phyloP scores from a whole-genome alignment of 768 basidiomycete species.

The Lactarius hengduanensis region DNA sequence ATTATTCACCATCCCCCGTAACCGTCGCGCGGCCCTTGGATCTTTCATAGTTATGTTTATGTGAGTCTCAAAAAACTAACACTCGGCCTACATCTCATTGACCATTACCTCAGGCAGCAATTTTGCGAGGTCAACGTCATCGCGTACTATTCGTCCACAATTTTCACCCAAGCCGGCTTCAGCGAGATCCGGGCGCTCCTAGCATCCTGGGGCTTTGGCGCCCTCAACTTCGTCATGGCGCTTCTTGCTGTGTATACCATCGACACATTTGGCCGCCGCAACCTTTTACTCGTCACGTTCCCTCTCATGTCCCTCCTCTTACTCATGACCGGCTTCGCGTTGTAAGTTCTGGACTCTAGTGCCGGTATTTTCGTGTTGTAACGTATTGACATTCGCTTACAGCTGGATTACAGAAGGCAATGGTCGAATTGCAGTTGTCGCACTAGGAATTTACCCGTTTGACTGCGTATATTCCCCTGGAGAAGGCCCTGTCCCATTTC shows the following conservation, averaged over 20 bases:
- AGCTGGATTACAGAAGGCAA: conserved; percentile 44
- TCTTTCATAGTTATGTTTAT: conserved; percentile 71
- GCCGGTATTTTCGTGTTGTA: background rate
- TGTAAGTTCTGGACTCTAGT: conserved; percentile 30
- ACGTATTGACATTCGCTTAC: background rate
- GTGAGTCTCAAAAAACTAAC: conserved; percentile 10
- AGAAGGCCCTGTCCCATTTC: conserved; percentile 88
- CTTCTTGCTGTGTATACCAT: conserved; percentile 52
- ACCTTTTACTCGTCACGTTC: conserved; percentile 51
- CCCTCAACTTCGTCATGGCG: conserved; percentile 44
- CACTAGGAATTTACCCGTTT: conserved; percentile 58
- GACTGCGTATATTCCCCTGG: conserved; percentile 76
- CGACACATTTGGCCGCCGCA: conserved; percentile 64
- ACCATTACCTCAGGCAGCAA: conserved; percentile 51
- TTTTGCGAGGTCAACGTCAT: conserved; percentile 81
- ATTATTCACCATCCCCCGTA: conserved; percentile 72
- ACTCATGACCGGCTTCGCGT: conserved; percentile 50
- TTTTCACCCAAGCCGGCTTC: conserved; percentile 67
- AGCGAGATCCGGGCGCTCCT: conserved; percentile 52
- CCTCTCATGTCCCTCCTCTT: conserved; percentile 53
- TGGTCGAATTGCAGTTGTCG: conserved; percentile 49
- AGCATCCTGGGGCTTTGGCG: conserved; percentile 59
- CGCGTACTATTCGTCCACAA: conserved; percentile 78
- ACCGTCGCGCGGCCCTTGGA: conserved; percentile 60
- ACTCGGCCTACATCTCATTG: background rate